Percentiles rank a stretch among this genome's conserved stretches.
phyloP scores from a whole-genome alignment of 495 filamentous ascomycete species.

The Penicillium herquei region DNA sequence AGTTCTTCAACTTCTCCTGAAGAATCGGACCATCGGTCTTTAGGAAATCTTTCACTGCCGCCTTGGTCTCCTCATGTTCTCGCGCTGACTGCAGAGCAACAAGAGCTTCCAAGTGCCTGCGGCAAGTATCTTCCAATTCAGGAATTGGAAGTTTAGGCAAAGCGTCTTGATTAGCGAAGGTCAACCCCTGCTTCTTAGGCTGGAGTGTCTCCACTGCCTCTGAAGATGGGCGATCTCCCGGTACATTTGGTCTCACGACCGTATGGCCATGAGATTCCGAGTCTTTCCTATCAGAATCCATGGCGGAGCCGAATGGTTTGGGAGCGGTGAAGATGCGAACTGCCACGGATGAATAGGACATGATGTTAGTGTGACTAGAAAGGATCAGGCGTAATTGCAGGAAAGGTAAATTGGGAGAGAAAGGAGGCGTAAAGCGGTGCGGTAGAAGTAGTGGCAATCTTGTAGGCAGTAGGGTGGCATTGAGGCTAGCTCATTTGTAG shows the following conservation, averaged over 20 bases:
- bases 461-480: constrained; percentile 84
- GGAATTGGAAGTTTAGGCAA: constrained; percentile 93
- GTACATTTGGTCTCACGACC: constrained; percentile 24
- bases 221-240: constrained; percentile 10
- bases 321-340: constrained; percentile 60
- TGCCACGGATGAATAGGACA: constrained; percentile 48
- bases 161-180: constrained; percentile 84
- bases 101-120: constrained; percentile 77
- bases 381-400: constrained; percentile 64
- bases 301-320: constrained; percentile 56
- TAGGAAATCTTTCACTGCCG: constrained; percentile 82
- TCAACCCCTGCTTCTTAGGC: constrained; percentile 52
- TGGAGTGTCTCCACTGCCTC: constrained; percentile 14
- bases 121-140: constrained; percentile 77
- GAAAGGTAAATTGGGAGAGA: constrained; percentile 76
- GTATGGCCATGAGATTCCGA: constrained; percentile 43
- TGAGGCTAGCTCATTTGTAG: constrained; percentile 32
- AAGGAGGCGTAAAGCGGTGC: constrained; percentile 77
- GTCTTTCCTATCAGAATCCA: constrained; percentile 23
- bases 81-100: constrained; percentile 75
- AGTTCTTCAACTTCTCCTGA: constrained; percentile 87
- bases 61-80: constrained; percentile 80
- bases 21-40: constrained; percentile 79
- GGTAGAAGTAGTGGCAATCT: constrained; percentile 92
- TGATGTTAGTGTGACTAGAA: constrained; percentile 39